These are phyloP conservation scores for Cyberlindnera japonica DNA, from an alignment of 805 yeast species.

Conservation along the genomic window DNA sequence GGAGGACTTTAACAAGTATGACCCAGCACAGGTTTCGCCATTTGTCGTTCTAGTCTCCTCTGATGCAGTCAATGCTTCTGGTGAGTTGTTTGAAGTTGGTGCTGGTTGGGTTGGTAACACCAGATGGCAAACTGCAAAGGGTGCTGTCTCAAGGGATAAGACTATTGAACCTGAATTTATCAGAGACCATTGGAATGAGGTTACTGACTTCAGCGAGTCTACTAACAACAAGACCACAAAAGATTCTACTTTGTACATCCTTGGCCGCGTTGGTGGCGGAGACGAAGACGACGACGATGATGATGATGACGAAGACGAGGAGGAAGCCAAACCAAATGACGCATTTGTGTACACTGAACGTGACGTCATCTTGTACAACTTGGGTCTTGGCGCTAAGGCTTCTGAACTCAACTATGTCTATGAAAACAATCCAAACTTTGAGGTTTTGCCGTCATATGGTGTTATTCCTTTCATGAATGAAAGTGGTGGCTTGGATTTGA, in stretches of 20 bases:
- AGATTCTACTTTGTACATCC: slow-evolving; percentile 78
- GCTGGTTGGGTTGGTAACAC: slow-evolving; percentile 97
- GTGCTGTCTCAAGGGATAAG: slow-evolving; percentile 55
- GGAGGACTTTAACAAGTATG: slow-evolving; percentile 76
- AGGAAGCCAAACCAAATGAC: slow-evolving; percentile 40
- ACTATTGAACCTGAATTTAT: slow-evolving; percentile 63
- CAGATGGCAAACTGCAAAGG: slow-evolving; percentile 91
- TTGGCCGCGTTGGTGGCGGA: slow-evolving; percentile 45
- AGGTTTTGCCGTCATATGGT: slow-evolving; percentile 85
- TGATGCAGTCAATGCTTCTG: slow-evolving; percentile 64
- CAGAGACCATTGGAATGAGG: slow-evolving; percentile 59
- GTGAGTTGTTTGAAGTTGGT: slow-evolving; percentile 87
- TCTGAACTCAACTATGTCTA: slow-evolving; percentile 73
- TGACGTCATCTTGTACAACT: slow-evolving; percentile 78
- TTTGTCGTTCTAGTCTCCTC: slow-evolving; percentile 75
- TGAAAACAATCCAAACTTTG: slow-evolving; percentile 75
- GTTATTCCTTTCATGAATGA: slow-evolving; percentile 81
- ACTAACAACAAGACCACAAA: slow-evolving; percentile 57
- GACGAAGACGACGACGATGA: slow-evolving; percentile 40
- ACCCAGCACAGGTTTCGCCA: slow-evolving; percentile 89
- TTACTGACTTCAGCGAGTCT: slow-evolving; percentile 59
- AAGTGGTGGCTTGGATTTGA: slow-evolving; percentile 53
- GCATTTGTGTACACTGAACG: slow-evolving; percentile 58
- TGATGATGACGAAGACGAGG: slow-evolving; percentile 44
- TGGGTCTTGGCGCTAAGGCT: slow-evolving; percentile 83